Conservation (phyloP, 2,329 filamentous ascomycete genomes). For the Hypoxylon sp. region DNA sequence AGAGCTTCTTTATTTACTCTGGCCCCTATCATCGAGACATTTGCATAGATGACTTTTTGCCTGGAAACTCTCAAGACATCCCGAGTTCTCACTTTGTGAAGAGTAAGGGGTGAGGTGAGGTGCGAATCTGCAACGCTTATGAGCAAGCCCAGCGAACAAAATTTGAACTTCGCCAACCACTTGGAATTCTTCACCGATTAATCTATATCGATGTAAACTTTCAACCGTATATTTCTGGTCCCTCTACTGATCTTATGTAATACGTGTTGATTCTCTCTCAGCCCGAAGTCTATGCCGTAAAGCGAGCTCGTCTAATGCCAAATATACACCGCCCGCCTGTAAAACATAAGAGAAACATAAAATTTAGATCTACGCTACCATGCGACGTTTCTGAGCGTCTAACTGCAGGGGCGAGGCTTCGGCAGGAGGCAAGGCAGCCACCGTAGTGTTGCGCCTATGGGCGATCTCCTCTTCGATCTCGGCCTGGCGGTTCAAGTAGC, state of each 20-base stretch:
- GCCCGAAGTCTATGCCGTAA: slow-evolving; percentile 10
- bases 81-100: too few species aligned
- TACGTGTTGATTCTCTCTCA: not conserved
- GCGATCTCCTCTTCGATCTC: slow-evolving; percentile 66
- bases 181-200: too few species aligned
- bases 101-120: too few species aligned
- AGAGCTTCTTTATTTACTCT: too few species aligned
- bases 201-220: not conserved
- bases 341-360: slow-evolving; percentile 3
- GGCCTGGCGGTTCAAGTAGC: slow-evolving; percentile 80
- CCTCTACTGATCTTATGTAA: slow-evolving; percentile 1
- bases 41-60: too few species aligned
- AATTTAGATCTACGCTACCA: slow-evolving; percentile 21
- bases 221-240: not conserved
- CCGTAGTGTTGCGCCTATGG: not conserved
- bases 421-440: slow-evolving; percentile 12
- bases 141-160: too few species aligned
- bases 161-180: too few species aligned
- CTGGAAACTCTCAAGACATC: too few species aligned
- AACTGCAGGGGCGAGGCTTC: slow-evolving; percentile 5
- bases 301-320: slow-evolving; percentile 2
- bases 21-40: too few species aligned
- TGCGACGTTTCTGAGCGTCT: slow-evolving; percentile 13
- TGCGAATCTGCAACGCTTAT: too few species aligned
- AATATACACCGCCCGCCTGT: not conserved